Conservation (phyloP, 257 asterid genomes). For the Solanum ossicruentum region DNA sequence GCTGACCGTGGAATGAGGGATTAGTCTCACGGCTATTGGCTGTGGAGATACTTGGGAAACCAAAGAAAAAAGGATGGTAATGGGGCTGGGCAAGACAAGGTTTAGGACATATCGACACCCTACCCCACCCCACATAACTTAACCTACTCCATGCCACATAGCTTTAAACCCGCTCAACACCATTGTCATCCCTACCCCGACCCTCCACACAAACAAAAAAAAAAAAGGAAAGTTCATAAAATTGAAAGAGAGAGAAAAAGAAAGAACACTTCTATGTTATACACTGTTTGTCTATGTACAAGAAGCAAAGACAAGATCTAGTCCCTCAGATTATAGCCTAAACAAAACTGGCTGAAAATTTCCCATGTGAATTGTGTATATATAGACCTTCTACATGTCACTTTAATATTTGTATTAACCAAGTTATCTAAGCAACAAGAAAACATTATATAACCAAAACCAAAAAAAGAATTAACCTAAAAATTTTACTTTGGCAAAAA, state of each 20-base stretch:
- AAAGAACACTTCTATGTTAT: neutral
- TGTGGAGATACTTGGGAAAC: no score
- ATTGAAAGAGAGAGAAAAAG: no score
- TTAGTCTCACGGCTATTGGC: no score
- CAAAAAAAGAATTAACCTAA: neutral
- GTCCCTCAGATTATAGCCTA: neutral
- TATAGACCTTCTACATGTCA: neutral
- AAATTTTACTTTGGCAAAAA: neutral
- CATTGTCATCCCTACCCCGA: no score
- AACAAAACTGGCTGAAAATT: slow-evolving; percentile 2
- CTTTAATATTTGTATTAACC: neutral
- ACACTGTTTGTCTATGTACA: neutral
- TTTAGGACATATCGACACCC: no score
- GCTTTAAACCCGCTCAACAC: no score
- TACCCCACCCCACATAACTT: no score
- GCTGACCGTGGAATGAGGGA: rapidly evolving
- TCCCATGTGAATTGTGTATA: slow-evolving; percentile 3
- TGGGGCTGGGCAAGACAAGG: no score
- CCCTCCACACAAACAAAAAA: no score
- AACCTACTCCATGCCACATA: no score
- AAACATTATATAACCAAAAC: neutral
- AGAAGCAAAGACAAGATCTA: neutral
- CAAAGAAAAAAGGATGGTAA: no score
- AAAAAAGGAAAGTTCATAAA: neutral
- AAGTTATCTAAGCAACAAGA: neutral